Percentiles rank a stretch among this genome's conserved stretches.
These are phyloP conservation scores for Stemphylium beticola DNA, from an alignment of 2,329 filamentous ascomycete genomes.

Conservation along the genomic window DNA sequence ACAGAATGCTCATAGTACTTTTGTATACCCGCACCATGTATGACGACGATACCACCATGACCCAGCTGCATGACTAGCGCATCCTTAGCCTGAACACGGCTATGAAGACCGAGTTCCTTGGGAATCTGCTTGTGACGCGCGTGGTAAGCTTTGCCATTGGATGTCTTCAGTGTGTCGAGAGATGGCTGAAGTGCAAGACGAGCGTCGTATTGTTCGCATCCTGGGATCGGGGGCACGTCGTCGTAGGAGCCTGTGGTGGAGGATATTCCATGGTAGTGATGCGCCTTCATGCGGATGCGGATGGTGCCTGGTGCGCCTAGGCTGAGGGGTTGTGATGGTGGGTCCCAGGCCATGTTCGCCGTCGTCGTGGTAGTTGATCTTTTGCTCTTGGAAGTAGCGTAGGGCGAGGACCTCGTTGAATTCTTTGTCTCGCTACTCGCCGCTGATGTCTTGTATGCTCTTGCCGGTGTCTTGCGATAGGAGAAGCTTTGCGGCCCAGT, in stretches of 20 bases:
- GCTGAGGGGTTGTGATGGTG: conserved; percentile 64
- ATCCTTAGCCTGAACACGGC: conserved; percentile 39
- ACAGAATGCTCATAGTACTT: conserved; percentile 66
- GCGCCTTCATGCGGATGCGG: conserved; percentile 63
- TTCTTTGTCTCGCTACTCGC: conserved; percentile 35
- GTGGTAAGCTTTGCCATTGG: conserved; percentile 29
- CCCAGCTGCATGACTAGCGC: conserved; percentile 57
- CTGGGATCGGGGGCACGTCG: conserved; percentile 35
- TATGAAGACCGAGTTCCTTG: conserved; percentile 45
- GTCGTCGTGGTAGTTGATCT: conserved; percentile 70
- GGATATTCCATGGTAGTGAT: conserved; percentile 51
- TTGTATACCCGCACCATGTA: conserved; percentile 67
- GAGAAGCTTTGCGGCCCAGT: conserved; percentile 60
- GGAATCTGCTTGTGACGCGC: conserved; percentile 42
- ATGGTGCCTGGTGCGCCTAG: conserved; percentile 65
- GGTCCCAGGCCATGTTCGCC: conserved; percentile 68
- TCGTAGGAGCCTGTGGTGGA: conserved; percentile 43
- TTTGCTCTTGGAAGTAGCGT: conserved; percentile 66
- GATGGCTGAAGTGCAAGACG: conserved; percentile 42
- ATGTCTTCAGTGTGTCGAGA: conserved; percentile 30
- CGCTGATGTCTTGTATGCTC: conserved; percentile 14
- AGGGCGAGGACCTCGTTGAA: conserved; percentile 71
- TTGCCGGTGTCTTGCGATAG: conserved; percentile 36
- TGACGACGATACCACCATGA: conserved; percentile 70
- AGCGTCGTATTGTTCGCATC: conserved; percentile 40